Percentiles rank a stretch among this genome's conserved stretches.
Evolutionary conservation across 768 basidiomycete species (phyloP).

Genomic region (Termitomyces sp.): DNA sequence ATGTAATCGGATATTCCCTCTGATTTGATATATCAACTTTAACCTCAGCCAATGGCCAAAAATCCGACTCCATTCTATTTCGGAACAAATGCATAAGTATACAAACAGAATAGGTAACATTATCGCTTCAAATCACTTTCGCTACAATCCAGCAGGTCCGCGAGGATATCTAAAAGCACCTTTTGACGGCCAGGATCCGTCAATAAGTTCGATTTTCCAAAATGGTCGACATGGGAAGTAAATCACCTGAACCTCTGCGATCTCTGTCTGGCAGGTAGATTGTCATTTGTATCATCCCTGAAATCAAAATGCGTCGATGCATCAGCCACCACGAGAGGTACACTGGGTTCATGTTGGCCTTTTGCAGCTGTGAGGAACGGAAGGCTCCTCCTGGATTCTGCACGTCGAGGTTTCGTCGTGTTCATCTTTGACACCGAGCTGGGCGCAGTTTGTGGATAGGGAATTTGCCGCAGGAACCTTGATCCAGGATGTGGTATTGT

Average conservation of each 20-base stretch:
- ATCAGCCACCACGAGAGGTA: not conserved
- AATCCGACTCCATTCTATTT: not conserved
- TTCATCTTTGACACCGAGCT: conserved; percentile 8
- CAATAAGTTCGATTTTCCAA: not conserved
- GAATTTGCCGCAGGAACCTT: conserved; percentile 8
- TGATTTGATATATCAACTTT: not conserved
- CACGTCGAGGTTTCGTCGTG: conserved; percentile 8
- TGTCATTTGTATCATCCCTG: not conserved
- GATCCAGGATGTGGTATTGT: conserved; percentile 14
- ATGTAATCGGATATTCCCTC: not conserved
- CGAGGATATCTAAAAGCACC: not conserved
- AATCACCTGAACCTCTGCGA: conserved; percentile 6
- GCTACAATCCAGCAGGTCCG: not conserved
- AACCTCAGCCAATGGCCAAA: not conserved
- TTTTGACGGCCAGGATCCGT: not conserved
- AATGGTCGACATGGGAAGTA: not conserved
- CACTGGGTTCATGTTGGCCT: not conserved
- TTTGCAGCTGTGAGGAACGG: conserved; percentile 16
- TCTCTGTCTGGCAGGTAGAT: not conserved
- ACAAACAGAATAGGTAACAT: not conserved
- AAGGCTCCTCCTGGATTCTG: conserved; percentile 19
- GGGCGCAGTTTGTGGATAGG: conserved; percentile 15
- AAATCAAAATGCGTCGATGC: not conserved
- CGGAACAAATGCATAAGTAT: not conserved
- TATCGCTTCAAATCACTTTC: not conserved